Conservation (phyloP, 2,329 filamentous ascomycete genomes). For the Colletotrichum cereale region DNA sequence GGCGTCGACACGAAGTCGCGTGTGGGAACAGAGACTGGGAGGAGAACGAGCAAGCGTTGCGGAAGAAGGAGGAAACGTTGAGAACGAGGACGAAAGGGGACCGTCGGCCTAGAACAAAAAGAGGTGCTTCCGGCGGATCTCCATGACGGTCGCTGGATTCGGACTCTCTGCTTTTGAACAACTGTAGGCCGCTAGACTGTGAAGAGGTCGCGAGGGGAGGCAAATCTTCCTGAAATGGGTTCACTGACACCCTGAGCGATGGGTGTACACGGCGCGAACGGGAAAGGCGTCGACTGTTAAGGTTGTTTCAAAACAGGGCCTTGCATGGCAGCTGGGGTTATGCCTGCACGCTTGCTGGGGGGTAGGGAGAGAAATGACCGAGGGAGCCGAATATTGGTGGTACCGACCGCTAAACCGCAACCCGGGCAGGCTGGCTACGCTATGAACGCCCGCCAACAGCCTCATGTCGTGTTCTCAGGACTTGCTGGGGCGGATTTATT, state of each 20-base stretch:
- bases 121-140: conserved; percentile 31
- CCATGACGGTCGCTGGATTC: conserved; percentile 14
- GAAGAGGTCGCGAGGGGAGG: conserved; percentile 11
- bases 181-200: conserved; percentile 25
- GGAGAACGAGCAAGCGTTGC: conserved; percentile 1
- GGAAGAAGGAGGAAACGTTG: conserved; percentile 1
- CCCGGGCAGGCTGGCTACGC: conserved; percentile 10
- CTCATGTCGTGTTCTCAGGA: neutral
- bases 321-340: conserved; percentile 30
- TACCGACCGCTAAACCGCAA: conserved; percentile 30
- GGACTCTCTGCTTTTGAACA: conserved; percentile 1
- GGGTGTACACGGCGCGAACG: conserved; percentile 14
- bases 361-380: conserved; percentile 30
- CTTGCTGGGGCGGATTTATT: neutral
- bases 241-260: neutral
- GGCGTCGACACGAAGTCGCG: conserved; percentile 19
- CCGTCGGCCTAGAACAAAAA: conserved; percentile 32
- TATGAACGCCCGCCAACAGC: conserved; percentile 9
- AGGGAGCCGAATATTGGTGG: conserved; percentile 26
- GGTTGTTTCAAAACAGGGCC: conserved; percentile 38
- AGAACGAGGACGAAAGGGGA: neutral
- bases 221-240: conserved; percentile 29
- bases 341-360: conserved; percentile 25
- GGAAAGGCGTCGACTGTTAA: conserved; percentile 31
- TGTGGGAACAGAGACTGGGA: conserved; percentile 10